phyloP scores from a whole-genome alignment of 2,329 filamentous ascomycete species.

The Ophiocordyceps robertsii region DNA sequence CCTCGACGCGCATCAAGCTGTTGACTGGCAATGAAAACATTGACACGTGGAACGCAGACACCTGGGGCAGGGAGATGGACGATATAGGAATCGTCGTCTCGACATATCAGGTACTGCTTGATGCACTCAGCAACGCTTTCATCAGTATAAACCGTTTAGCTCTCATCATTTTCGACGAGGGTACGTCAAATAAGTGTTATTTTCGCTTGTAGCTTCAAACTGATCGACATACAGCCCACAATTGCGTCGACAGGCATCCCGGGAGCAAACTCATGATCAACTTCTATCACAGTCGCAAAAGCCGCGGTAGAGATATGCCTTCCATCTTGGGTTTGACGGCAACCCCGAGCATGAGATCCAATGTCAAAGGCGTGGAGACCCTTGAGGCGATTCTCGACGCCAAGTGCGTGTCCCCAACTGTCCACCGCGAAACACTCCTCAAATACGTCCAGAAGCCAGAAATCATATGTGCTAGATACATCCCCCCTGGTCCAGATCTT shows the following conservation, averaged over 20 bases:
- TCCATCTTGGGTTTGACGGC: slow-evolving; percentile 68
- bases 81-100: slow-evolving; percentile 63
- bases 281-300: slow-evolving; percentile 47
- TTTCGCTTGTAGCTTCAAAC: not conserved
- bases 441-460: slow-evolving; percentile 53
- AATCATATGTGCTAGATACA: slow-evolving; percentile 26
- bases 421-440: slow-evolving; percentile 57
- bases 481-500: not conserved
- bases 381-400: slow-evolving; percentile 62
- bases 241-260: slow-evolving; percentile 51
- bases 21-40: slow-evolving; percentile 57
- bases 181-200: slow-evolving; percentile 23
- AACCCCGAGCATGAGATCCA: slow-evolving; percentile 56
- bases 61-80: slow-evolving; percentile 54
- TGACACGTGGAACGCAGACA: slow-evolving; percentile 55
- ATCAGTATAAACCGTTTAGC: slow-evolving; percentile 49
- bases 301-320: slow-evolving; percentile 32
- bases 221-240: slow-evolving; percentile 46
- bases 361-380: slow-evolving; percentile 36
- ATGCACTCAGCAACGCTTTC: slow-evolving; percentile 65
- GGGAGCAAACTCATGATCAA: slow-evolving; percentile 59
- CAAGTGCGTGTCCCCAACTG: slow-evolving; percentile 52
- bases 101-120: slow-evolving; percentile 60
- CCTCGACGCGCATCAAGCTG: slow-evolving; percentile 42
- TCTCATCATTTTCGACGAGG: slow-evolving; percentile 74